Base-by-base conservation (phyloP, 768 basidiomycete genomes). In the Mycena alexandri region DNA sequence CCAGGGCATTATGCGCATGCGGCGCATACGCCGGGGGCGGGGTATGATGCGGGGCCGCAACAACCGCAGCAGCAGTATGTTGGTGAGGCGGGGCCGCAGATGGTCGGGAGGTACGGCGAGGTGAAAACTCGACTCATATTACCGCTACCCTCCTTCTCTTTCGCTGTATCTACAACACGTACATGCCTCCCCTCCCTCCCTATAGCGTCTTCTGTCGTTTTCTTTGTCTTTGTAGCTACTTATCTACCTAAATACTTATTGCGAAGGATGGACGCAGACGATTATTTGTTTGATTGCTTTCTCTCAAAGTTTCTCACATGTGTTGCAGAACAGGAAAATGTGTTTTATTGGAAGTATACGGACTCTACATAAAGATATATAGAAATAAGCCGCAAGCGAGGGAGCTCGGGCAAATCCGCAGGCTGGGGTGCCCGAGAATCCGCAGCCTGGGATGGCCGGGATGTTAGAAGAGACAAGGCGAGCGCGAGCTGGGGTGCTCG, bases 31-130 rank as follows among this genome's bases (percentile, higher is more conserved):
- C 52, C 21, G 16, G 42, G 22, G 36, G 52, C 21, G 34, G 42
- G 22, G 36, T 61, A 61, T 22, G 60, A 50, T 16, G 41, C 42
- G 47, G 65, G 6, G 42, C 21, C 71, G 46, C 75, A 70, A 60
- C 72, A 66, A 41, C 72, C 63, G 29, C 74, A 70, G 60, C 72
- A 57, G 11, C 63, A 59, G 34, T 61, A 61, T 52, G 57, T 65
- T 24, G 65, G 46, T 54, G 67, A 25, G 42, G 61, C 55, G 56
- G 70, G 41, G 65, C 55, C 53, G 24, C 55, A 68, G 54, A 68
- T 77, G 29, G 29, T 29, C 29, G 29, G 29, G 38, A 9, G 38
- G 66, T 81, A 76, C 59, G 29, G 29, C 29, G 77, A 79, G n/a
- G 55, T 75, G 52, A 80, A 79, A 25, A 44, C 46, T 17, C 21